Base-by-base conservation (phyloP, 345 rosid genomes). In the Hibiscus trionum region DNA sequence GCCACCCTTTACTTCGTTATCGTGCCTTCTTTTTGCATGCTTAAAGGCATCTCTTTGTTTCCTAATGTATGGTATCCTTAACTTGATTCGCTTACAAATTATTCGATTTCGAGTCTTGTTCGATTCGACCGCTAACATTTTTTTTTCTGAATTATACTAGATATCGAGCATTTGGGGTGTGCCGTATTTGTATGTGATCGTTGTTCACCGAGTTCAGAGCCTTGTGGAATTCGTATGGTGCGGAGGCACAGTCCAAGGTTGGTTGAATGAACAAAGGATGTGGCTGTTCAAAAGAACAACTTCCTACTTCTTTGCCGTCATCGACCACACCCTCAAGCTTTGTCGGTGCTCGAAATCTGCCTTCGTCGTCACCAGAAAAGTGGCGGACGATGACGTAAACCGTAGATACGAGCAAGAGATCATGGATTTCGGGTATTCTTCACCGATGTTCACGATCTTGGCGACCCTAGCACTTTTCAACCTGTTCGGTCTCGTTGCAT, bases 341-440 rank as follows among this genome's bases (percentile, higher is more conserved):
- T 27, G 82, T 19, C 90, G 95, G 44, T 76, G 84, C 49, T 82
- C 87, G 0, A 83, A 84, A 24, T 66, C 86, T 5, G 82, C 79
- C 2, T 91, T 94, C 55, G 86, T 77, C 53, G 83, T 90, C 82
- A 84, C 93, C 11, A 71, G 86, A 0, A 91, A 94, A 76, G 92
- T 88, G 10, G 79, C 86, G 0, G 91, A 91, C 56, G 88, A 84
- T 63, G 86, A 87, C 24, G 89, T 80, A 4, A 71, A 73, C 1
- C 52, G 70, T 26, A 79, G 97, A 61, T 88, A 90, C 57, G 42
- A 84, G 65, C 61, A 85, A 66, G 97, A 88, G 82, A 71, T 76
- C n/a, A 86, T 91, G 87, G 97, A 21, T 21, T 21, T 21, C 24
- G 24, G 24, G 24, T 21, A 0, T 21, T 21, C 24, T 21, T 21